Percentiles rank a stretch among this genome's conserved stretches.
These are phyloP conservation scores for Vaccinium corymbosum DNA, from an alignment of 148 eudicot species.

Conservation along the genomic window DNA sequence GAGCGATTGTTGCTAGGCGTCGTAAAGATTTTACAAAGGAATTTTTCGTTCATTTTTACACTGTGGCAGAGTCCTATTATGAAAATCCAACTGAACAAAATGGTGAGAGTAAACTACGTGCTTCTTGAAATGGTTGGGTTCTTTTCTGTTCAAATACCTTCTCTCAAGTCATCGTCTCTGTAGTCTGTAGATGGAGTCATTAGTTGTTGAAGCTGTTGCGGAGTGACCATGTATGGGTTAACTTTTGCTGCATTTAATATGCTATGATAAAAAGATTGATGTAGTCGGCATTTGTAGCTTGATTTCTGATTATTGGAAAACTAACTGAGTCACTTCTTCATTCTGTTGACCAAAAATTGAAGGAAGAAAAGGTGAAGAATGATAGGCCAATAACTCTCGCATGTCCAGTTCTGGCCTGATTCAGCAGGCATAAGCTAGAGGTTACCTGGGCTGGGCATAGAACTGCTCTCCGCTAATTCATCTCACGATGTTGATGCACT, in stretches of 20 bases:
- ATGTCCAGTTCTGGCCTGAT: neutral
- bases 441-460: neutral
- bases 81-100: conserved; percentile 71
- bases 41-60: conserved; percentile 73
- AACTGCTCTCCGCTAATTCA: neutral
- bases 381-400: neutral
- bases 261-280: neutral
- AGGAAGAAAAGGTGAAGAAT: neutral
- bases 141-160: neutral
- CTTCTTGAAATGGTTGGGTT: conserved; percentile 9
- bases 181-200: conserved; percentile 20
- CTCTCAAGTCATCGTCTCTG: conserved; percentile 7
- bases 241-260: neutral
- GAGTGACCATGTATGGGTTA: neutral
- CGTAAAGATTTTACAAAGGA: conserved; percentile 96
- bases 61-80: conserved; percentile 75
- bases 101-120: conserved; percentile 40
- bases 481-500: neutral
- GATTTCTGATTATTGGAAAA: neutral
- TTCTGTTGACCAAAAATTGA: neutral
- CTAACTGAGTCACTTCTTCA: neutral
- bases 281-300: neutral
- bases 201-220: neutral
- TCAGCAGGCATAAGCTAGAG: neutral
- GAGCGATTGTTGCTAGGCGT: conserved; percentile 71